Base-by-base conservation (phyloP, 2,329 filamentous ascomycete species). In the Bipolaris zeicola region DNA sequence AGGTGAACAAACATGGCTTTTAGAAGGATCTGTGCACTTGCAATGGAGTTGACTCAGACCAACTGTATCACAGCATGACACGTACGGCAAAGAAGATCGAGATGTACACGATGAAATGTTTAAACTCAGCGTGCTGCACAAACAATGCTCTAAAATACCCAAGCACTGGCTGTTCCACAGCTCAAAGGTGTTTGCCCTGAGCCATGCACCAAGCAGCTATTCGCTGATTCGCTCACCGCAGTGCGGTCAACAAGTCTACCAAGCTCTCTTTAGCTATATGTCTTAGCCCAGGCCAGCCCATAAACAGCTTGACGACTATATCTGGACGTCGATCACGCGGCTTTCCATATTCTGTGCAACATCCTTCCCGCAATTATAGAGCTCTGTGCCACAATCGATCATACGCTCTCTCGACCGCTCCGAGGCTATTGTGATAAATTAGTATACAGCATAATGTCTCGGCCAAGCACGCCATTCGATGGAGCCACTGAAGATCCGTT, bases 261-360 rank as follows among this genome's bases (percentile, higher is more conserved):
- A 61, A 59, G 61, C 55, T 38, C 31, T 51, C 47, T 41, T 31
- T 37, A 41, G 36, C 58, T 7, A 48, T 37, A 8, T 68, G 68
- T 72, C 63, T 71, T 65, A 69, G 67, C 66, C 31, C 48, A 52
- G 58, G 44, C 60, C 61, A 55, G 24, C 22, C 20, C 24, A 49
- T 63, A 60, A 58, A 48, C 18, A 47, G 55, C 50, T 37, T 39
- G 22, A 43, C 31, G 31, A 46, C 54, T 72, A 70, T 70, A 72
- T 70, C 62, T 66, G 57, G 46, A 50, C 46, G 50, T 46, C 49
- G 43, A 37, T 50, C 49, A 58, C 41, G 50, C 56, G 49, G 33
- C 42, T 41, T 52, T 43, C 37, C 26, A 47, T 56, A 52, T 58
- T 49, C 42, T 52, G 65, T 71, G 63, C 69, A 66, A 70, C 66